A percentile compares a stretch with the other conserved stretches of the same genome.
Evolutionary conservation across 352 stramenopile genomes (phyloP).

Genomic region (Phytophthora foliorum): DNA sequence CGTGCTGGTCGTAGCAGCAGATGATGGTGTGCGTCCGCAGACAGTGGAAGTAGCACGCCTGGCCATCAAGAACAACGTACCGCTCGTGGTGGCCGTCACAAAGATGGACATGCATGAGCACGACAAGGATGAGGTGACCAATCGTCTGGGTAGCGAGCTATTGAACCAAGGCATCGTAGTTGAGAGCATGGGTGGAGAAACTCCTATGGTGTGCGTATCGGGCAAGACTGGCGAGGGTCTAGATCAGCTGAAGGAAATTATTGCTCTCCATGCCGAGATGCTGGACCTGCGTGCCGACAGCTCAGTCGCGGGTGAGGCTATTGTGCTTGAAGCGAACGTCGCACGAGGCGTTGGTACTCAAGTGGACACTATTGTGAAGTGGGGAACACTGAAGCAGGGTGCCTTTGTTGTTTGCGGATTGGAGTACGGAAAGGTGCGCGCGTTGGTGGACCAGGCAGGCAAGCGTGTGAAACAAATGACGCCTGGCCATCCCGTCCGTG

Average conservation of each 20-base stretch:
- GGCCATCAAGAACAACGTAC: slow-evolving; percentile 95
- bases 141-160: slow-evolving; percentile 88
- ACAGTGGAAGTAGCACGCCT: slow-evolving; percentile 97
- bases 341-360: slow-evolving; percentile 95
- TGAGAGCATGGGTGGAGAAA: slow-evolving; percentile 95
- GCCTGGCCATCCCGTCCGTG: slow-evolving; percentile 93
- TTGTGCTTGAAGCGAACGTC: slow-evolving; percentile 97
- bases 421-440: slow-evolving; percentile 95
- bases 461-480: slow-evolving; percentile 92
- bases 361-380: slow-evolving; percentile 97
- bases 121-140: slow-evolving; percentile 71
- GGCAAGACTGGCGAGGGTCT: slow-evolving; percentile 96
- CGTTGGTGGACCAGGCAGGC: slow-evolving; percentile 69
- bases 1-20: slow-evolving; percentile 97
- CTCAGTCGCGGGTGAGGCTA: slow-evolving; percentile 89
- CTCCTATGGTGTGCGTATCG: slow-evolving; percentile 95
- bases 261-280: slow-evolving; percentile 97
- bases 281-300: slow-evolving; percentile 96
- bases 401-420: slow-evolving; percentile 96
- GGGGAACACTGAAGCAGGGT: slow-evolving; percentile 96
- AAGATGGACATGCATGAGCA: slow-evolving; percentile 96
- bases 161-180: slow-evolving; percentile 94
- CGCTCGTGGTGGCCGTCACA: slow-evolving; percentile 97
- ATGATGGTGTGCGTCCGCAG: slow-evolving; percentile 99
- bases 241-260: slow-evolving; percentile 97